Evolutionary conservation across 2,329 filamentous ascomycete species (phyloP).

Genomic region (Arthrinium phaeospermum): DNA sequence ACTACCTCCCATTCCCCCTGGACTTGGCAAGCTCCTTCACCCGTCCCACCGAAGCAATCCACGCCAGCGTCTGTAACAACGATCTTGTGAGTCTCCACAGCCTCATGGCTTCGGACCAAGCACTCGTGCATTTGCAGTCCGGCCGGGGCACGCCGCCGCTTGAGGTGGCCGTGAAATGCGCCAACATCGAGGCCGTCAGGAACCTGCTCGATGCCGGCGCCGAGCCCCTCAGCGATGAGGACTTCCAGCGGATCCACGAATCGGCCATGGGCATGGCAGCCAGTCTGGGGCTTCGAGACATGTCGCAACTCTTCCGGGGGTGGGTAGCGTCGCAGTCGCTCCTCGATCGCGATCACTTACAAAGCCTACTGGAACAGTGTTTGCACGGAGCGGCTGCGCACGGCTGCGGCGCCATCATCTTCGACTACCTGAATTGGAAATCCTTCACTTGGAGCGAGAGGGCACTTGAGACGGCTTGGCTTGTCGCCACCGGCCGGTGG

Average conservation of each 20-base stretch:
- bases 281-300: background rate
- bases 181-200: background rate
- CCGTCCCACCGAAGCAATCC: too few species aligned
- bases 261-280: constrained; percentile 5
- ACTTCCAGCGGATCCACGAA: background rate
- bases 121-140: background rate
- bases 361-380: background rate
- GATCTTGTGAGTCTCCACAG: background rate
- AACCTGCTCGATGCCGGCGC: constrained; percentile 3
- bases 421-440: background rate
- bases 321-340: background rate
- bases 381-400: background rate
- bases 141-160: background rate
- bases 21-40: too few species aligned
- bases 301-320: background rate
- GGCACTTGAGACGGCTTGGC: background rate
- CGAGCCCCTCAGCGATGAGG: background rate
- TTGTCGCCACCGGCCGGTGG: background rate
- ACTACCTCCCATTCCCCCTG: too few species aligned
- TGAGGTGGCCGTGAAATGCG: constrained; percentile 11
- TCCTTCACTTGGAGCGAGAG: background rate
- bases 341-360: background rate
- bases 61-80: too few species aligned
- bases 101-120: background rate
- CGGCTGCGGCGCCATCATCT: background rate